These are phyloP conservation scores for Avena atlantica DNA, from an alignment of 176 grass and related monocot species.

Conservation along the genomic window DNA sequence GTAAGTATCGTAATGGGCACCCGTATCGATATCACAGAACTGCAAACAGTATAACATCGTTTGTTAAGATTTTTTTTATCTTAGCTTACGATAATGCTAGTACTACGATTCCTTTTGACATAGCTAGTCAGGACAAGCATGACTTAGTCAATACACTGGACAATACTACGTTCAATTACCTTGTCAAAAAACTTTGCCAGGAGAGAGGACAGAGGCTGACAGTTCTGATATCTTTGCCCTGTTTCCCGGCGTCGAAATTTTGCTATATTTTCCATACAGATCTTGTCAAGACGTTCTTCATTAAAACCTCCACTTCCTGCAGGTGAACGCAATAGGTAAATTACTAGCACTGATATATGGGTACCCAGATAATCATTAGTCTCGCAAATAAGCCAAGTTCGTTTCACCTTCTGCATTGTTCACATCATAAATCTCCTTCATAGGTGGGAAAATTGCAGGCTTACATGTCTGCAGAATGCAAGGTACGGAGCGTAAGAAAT, in stretches of 20 bases:
- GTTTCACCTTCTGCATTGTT: constrained; percentile 56
- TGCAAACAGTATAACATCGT: constrained; percentile 39
- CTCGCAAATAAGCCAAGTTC: not conserved
- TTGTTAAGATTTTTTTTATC: not conserved
- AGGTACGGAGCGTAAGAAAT: not conserved
- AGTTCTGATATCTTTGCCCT: constrained; percentile 49
- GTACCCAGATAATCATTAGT: constrained; percentile 15
- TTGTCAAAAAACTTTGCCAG: constrained; percentile 71
- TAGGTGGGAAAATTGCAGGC: constrained; percentile 81
- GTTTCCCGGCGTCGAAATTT: constrained; percentile 50
- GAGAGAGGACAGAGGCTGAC: constrained; percentile 54
- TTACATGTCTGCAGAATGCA: constrained; percentile 52
- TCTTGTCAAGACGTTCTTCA: constrained; percentile 56
- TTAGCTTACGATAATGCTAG: not conserved
- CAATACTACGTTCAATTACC: constrained; percentile 45
- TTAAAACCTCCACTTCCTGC: constrained; percentile 39
- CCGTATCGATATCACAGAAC: constrained; percentile 34
- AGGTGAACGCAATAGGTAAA: constrained; percentile 47
- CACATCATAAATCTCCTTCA: constrained; percentile 71
- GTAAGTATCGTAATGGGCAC: constrained; percentile 35
- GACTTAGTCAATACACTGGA: constrained; percentile 15
- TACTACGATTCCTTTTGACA: not conserved
- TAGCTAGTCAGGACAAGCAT: not conserved
- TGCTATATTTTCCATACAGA: constrained; percentile 65
- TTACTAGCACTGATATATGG: not conserved